Base-by-base conservation (phyloP, 352 stramenopile genomes). In the Phytophthora fragariae region DNA sequence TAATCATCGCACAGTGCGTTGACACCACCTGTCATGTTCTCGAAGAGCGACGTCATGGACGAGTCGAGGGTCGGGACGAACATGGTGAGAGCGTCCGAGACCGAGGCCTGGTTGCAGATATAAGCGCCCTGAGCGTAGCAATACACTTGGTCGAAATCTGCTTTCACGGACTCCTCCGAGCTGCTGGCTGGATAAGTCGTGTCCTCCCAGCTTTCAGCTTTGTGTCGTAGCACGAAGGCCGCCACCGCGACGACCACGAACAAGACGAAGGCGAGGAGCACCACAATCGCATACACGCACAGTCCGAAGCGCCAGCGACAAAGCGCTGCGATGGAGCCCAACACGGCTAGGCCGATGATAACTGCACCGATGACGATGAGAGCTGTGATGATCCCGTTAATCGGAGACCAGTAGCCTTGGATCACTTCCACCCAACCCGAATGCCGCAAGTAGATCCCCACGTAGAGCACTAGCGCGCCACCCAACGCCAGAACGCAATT, bases 91-190 rank as follows among this genome's bases (percentile, higher is more conserved):
- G 84, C 84, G 29, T 92, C 83, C n/a, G 52, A 72, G 24, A 90
- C 72, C 9, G 74, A 83, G 50, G 83, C 83, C 37, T 83, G 62
- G 58, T 91, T 92, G 70, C 87, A 94, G 27, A 94, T 80, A 56
- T 88, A 91, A 17, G 79, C 87, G 62, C 83, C 87, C 77, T 94
- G 85, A 19, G 85, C 80, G 56, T 92, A 92, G 76, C 87, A 94
- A 58, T 93, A 93, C 29, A 70, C 77, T 69, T 85, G 68, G 65
- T 94, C 84, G 35, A 94, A 92, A 35, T 87, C 66, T 35, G 75
- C 65, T 75, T 89, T 90, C 65, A 93, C 70, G 7, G 62, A 70
- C 46, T 79, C 63, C 53, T 94, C 87, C 35, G 83, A 65, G 29
- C 55, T 70, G 50, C 68, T 80, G 24, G 81, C 83, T n/a, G 86